Evolutionary conservation across 2,329 filamentous ascomycete genomes (phyloP), one percentile per base, ranked within the genome.

Genomic region (Claviceps pazoutovae): DNA sequence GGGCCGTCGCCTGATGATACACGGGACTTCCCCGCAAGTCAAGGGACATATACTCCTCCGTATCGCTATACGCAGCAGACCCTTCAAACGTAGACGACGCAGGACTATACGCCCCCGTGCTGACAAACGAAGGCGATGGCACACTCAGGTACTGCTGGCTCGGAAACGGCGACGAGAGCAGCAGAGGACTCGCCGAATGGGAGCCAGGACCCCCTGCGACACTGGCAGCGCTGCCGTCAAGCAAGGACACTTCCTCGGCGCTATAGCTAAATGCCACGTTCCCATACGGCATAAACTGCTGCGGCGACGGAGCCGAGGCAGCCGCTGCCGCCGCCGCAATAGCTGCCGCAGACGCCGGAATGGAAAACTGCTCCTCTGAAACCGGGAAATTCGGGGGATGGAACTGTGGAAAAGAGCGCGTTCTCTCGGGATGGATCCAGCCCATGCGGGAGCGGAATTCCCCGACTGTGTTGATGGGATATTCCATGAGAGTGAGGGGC

Each of bases 381-480:
- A 74, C 66, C 56, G 71, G 72, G 60, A 79, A 80, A 62, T 74
- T 76, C 58, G 74, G 75, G 46, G 72, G 71, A 57, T 75, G 66
- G 63, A 82, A 82, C 61, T 77, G 76, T 26, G 79, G 78, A 65
- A 82, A 82, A 9, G 79, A 79, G 5, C 71, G 74, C 44, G 79
- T 80, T 56, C 77, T 71, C 56, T 73, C 70, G 11, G 80, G 79
- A 55, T 80, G 74, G 45, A 73, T 65, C 81, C 81, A 86, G 47
- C 83, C 81, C 72, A 87, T 82, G 57, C 82, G 78, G 38, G 71
- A 73, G 58, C 83, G 80, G 67, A 89, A 88, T 59, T 82, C 79
- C 53, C 73, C 71, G 51, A 86, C 80, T 46, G 81, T 80, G 58
- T 86, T 77, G 51, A 85, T 80, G 17, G 86, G 84, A 55, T 83